These are phyloP conservation scores for Saccharomycopsis sp. DNA, from an alignment of 805 yeast genomes.

Conservation along the genomic window DNA sequence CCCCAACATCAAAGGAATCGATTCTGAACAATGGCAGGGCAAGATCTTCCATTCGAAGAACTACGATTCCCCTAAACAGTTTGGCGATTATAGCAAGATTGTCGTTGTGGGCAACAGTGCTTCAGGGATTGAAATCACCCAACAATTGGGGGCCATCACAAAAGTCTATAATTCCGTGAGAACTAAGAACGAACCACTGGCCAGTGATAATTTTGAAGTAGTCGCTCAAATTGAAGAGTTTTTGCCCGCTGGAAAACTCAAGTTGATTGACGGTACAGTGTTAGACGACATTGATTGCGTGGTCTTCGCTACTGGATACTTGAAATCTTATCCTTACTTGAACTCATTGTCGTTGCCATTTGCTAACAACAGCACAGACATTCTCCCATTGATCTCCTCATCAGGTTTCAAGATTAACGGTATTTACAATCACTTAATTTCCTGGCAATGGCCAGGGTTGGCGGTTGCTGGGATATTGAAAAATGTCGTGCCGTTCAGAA, in stretches of 20 bases:
- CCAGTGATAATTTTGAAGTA: slow-evolving; percentile 31
- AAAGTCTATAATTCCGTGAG: slow-evolving; percentile 42
- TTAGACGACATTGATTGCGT: slow-evolving; percentile 46
- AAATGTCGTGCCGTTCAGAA: slow-evolving; percentile 55
- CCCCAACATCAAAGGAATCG: slow-evolving; percentile 50
- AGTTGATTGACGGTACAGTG: slow-evolving; percentile 42
- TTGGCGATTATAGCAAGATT: slow-evolving; percentile 30
- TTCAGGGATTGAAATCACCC: slow-evolving; percentile 66
- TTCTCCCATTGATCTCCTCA: slow-evolving; percentile 33
- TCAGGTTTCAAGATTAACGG: slow-evolving; percentile 43
- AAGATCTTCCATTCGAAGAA: slow-evolving; percentile 51
- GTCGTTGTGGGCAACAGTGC: slow-evolving; percentile 73
- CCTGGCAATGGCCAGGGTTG: slow-evolving; percentile 54
- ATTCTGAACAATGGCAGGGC: slow-evolving; percentile 34
- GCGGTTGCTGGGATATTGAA: slow-evolving; percentile 58
- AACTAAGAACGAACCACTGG: slow-evolving; percentile 32
- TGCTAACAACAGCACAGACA: neutral
- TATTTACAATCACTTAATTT: slow-evolving; percentile 54
- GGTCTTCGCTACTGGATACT: slow-evolving; percentile 71
- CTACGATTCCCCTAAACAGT: slow-evolving; percentile 43
- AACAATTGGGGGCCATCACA: slow-evolving; percentile 44
- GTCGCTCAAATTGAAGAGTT: slow-evolving; percentile 38
- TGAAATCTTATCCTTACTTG: slow-evolving; percentile 58
- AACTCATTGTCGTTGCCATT: slow-evolving; percentile 25
- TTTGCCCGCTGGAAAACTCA: slow-evolving; percentile 34